Evolutionary conservation across 768 basidiomycete genomes (phyloP).

Genomic region (Amanita exitialis): DNA sequence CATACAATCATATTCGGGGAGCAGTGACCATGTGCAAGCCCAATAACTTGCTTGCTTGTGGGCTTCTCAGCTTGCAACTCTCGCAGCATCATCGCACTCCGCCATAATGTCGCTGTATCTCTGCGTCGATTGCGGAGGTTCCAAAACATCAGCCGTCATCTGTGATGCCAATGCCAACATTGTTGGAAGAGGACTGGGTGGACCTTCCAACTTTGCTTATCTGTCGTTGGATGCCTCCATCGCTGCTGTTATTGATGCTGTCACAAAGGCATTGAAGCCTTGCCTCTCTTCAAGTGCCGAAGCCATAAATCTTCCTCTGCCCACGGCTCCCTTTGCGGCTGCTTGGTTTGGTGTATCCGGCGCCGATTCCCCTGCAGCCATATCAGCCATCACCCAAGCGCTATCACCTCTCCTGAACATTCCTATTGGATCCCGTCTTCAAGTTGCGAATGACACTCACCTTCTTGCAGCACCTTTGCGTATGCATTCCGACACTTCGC

Average conservation of each 20-base stretch:
- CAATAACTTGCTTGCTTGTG: not conserved
- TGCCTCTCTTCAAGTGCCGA: slow-evolving; percentile 26
- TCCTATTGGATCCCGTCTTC: slow-evolving; percentile 41
- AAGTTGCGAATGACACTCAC: slow-evolving; percentile 74
- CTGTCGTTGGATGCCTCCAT: slow-evolving; percentile 56
- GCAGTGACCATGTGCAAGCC: not conserved
- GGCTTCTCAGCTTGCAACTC: not conserved
- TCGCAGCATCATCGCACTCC: not conserved
- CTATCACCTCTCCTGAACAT: slow-evolving; percentile 51
- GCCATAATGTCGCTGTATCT: slow-evolving; percentile 52
- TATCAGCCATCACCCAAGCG: slow-evolving; percentile 40
- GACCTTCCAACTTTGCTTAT: slow-evolving; percentile 83
- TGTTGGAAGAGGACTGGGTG: slow-evolving; percentile 57
- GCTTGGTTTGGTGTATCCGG: slow-evolving; percentile 85
- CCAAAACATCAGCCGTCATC: slow-evolving; percentile 77
- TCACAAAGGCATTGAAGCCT: slow-evolving; percentile 43
- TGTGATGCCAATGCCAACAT: slow-evolving; percentile 46
- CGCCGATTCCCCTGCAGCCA: slow-evolving; percentile 62
- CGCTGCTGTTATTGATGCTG: slow-evolving; percentile 37
- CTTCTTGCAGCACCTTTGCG: slow-evolving; percentile 76
- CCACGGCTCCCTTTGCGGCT: slow-evolving; percentile 37
- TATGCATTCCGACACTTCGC: slow-evolving; percentile 43
- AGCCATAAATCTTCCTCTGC: slow-evolving; percentile 24
- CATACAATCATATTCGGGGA: not conserved
- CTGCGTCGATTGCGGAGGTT: slow-evolving; percentile 84